Percentiles rank a stretch among this genome's conserved stretches.
These are phyloP conservation scores for Aureobasidium musti DNA, from an alignment of 2,329 filamentous ascomycete species.

Conservation along the genomic window DNA sequence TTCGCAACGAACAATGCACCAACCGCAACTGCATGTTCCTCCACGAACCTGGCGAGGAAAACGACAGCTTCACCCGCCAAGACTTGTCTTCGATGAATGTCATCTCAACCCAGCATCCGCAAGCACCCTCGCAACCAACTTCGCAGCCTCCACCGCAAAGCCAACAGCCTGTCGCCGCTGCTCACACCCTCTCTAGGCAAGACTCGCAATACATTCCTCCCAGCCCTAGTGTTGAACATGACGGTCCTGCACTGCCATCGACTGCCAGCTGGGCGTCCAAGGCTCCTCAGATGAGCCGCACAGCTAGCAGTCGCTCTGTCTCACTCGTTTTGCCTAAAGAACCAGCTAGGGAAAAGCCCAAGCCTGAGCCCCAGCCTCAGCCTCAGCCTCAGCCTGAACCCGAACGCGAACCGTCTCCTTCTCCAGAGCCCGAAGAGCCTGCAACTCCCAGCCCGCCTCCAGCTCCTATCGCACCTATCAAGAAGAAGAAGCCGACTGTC, in stretches of 20 bases:
- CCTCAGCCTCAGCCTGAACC: constrained; percentile 23
- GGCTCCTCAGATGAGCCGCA: constrained; percentile 55
- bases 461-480: constrained; percentile 6
- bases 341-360: constrained; percentile 21
- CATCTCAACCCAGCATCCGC: constrained; percentile 69
- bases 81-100: constrained; percentile 95
- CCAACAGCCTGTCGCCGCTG: constrained; percentile 54
- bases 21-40: constrained; percentile 98
- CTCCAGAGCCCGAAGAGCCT: constrained; percentile 28
- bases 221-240: constrained; percentile 53
- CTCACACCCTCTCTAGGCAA: constrained; percentile 68
- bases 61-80: constrained; percentile 92
- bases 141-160: constrained; percentile 51
- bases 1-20: constrained; percentile 90
- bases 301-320: constrained; percentile 19
- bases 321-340: constrained; percentile 20
- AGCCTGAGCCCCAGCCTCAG: constrained; percentile 30
- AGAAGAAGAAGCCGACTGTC: constrained; percentile 17
- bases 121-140: constrained; percentile 49
- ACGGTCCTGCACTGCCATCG: constrained; percentile 86
- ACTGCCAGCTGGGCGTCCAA: constrained; percentile 88
- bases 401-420: constrained; percentile 16
- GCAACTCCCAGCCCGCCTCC: constrained; percentile 10
- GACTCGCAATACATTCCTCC: constrained; percentile 32
- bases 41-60: constrained; percentile 96